Conservation (phyloP, 306 rosid species). For the Hippophae gyantsensis region DNA sequence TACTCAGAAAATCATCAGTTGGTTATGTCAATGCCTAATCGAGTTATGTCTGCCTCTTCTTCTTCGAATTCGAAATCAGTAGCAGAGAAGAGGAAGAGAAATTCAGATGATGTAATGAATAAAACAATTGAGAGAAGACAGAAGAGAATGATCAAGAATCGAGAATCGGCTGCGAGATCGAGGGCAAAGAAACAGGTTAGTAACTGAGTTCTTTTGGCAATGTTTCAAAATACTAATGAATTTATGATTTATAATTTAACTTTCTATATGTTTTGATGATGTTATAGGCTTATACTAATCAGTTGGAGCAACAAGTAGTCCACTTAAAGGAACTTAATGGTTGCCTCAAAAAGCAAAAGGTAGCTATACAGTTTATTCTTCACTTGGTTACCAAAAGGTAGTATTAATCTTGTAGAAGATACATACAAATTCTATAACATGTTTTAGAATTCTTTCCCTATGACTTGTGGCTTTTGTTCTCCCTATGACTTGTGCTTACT, state of each 20-base stretch:
- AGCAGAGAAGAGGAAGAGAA: slow-evolving; percentile 18
- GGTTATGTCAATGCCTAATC: slow-evolving; percentile 18
- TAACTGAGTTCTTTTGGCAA: not conserved
- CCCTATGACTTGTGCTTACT: no score
- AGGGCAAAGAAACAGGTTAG: slow-evolving; percentile 66
- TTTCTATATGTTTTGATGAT: slow-evolving; percentile 13
- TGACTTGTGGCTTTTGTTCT: no score
- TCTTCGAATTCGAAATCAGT: slow-evolving; percentile 28
- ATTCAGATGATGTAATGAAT: slow-evolving; percentile 32
- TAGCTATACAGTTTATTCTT: slow-evolving; percentile 5
- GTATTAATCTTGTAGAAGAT: no score
- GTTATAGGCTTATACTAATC: slow-evolving; percentile 40
- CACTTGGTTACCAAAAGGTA: no score
- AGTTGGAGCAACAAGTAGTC: slow-evolving; percentile 29
- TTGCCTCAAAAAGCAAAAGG: slow-evolving; percentile 38
- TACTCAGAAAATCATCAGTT: slow-evolving; percentile 25
- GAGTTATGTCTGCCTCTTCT: slow-evolving; percentile 21
- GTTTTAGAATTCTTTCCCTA: no score
- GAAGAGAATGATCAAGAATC: slow-evolving; percentile 62
- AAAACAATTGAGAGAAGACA: slow-evolving; percentile 37
- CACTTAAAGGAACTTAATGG: slow-evolving; percentile 24
- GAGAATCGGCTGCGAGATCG: slow-evolving; percentile 66
- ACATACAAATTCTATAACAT: no score
- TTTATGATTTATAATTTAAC: not conserved
- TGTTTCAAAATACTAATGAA: not conserved